Evolutionary conservation across 208 protist species (phyloP).

Genomic region (Trypanosoma cruzi): DNA sequence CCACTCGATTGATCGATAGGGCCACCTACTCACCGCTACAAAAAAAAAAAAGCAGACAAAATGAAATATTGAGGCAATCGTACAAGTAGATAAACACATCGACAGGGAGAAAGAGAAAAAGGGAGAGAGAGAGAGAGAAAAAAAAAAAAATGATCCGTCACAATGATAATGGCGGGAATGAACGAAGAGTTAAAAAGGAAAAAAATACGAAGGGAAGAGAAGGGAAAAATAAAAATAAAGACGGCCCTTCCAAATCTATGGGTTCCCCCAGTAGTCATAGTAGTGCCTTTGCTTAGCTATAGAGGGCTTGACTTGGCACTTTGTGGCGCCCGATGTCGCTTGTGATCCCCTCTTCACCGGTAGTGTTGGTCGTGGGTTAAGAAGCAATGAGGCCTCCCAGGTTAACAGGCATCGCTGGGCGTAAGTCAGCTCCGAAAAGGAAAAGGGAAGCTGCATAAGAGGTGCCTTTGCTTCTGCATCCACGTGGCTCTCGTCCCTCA

Average conservation of each 20-base stretch:
- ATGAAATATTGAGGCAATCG: neutral
- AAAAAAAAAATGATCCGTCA: too few species aligned
- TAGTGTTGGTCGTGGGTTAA: constrained; percentile 25
- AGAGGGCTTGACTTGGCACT: neutral
- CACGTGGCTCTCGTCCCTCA: neutral
- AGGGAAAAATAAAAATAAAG: neutral
- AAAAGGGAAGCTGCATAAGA: neutral
- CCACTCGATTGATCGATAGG: too few species aligned
- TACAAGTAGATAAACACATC: neutral
- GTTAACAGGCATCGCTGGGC: constrained; percentile 76
- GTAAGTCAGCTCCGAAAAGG: constrained; percentile 53
- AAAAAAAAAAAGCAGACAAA: neutral
- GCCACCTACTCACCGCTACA: neutral
- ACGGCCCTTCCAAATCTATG: constrained; percentile 1
- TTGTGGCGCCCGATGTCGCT: neutral
- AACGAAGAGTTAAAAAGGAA: constrained; percentile 4
- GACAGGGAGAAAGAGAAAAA: neutral
- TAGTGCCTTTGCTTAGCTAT: neutral
- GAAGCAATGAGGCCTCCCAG: constrained; percentile 59
- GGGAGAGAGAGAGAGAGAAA: too few species aligned
- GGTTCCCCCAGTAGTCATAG: constrained; percentile 31
- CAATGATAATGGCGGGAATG: too few species aligned
- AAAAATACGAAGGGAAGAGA: neutral
- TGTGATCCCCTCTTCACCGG: neutral
- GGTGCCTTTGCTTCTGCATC: neutral